phyloP scores from a whole-genome alignment of 2,329 filamentous ascomycete genomes.

The Fusarium goolgardi region DNA sequence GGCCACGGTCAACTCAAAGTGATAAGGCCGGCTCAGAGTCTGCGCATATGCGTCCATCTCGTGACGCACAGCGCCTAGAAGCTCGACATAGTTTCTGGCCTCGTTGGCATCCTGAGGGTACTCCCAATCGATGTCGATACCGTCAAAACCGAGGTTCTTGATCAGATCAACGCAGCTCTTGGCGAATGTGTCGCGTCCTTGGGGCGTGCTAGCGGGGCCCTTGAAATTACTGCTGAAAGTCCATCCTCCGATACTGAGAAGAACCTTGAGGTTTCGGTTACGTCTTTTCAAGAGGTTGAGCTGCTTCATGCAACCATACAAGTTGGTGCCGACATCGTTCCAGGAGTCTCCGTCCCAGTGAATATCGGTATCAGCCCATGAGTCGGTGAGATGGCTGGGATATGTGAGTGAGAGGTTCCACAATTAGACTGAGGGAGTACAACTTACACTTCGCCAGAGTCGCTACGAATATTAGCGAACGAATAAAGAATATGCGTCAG shows the following conservation, averaged over 20 bases:
- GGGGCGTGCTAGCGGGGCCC: constrained; percentile 75
- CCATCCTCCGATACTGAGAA: constrained; percentile 92
- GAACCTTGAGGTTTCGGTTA: constrained; percentile 85
- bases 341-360: constrained; percentile 75
- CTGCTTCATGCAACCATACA: constrained; percentile 92
- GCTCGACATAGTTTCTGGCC: constrained; percentile 68
- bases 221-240: constrained; percentile 89
- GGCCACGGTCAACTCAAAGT: constrained; percentile 74
- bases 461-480: constrained; percentile 86
- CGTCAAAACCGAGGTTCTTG: constrained; percentile 82
- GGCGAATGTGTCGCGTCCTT: constrained; percentile 79
- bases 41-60: constrained; percentile 69
- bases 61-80: constrained; percentile 66
- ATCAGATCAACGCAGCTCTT: constrained; percentile 78
- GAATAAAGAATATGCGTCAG: constrained; percentile 91
- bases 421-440: background rate
- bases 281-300: constrained; percentile 83
- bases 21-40: constrained; percentile 57
- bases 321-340: constrained; percentile 79
- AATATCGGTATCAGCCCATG: constrained; percentile 78
- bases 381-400: constrained; percentile 66
- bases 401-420: constrained; percentile 10
- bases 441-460: constrained; percentile 79
- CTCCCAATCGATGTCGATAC: constrained; percentile 77
- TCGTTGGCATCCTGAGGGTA: constrained; percentile 68